These are phyloP conservation scores for Creolimax fragrantissima DNA, from an alignment of 78 protist genomes.

Conservation along the genomic window DNA sequence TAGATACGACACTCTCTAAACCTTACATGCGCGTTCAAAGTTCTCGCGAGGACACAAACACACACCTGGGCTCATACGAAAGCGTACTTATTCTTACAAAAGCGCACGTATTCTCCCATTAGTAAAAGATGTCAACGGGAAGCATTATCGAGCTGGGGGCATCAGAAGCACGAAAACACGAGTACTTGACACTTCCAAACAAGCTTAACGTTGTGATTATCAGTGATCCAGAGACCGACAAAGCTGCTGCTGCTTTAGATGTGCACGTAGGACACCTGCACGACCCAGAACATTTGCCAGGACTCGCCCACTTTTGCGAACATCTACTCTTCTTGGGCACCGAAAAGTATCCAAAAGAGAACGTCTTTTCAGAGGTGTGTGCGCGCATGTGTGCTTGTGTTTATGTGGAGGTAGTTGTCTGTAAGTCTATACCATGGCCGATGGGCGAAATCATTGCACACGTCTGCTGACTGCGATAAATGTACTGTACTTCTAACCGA, in stretches of 20 bases:
- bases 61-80: too few species aligned
- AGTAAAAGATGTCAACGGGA: not conserved
- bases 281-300: slow-evolving; percentile 48
- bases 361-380: slow-evolving; percentile 23
- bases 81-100: too few species aligned
- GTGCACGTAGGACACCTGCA: slow-evolving; percentile 22
- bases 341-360: slow-evolving; percentile 54
- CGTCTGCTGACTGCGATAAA: too few species aligned
- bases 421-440: not conserved
- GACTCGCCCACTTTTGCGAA: slow-evolving; percentile 75
- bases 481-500: too few species aligned
- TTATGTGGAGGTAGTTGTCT: not conserved
- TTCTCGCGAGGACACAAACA: too few species aligned
- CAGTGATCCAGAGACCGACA: slow-evolving; percentile 5
- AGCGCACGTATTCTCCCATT: too few species aligned
- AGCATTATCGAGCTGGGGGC: not conserved
- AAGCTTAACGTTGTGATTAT: not conserved
- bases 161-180: not conserved
- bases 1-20: too few species aligned
- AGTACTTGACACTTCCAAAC: not conserved
- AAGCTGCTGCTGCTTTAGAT: slow-evolving; percentile 22
- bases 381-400: not conserved
- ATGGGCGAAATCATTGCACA: too few species aligned
- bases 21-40: too few species aligned
- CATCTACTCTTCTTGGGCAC: slow-evolving; percentile 50